phyloP scores from a whole-genome alignment of 1,284 basidiomycete genomes.

The Sanguinoderma infundibulare region DNA sequence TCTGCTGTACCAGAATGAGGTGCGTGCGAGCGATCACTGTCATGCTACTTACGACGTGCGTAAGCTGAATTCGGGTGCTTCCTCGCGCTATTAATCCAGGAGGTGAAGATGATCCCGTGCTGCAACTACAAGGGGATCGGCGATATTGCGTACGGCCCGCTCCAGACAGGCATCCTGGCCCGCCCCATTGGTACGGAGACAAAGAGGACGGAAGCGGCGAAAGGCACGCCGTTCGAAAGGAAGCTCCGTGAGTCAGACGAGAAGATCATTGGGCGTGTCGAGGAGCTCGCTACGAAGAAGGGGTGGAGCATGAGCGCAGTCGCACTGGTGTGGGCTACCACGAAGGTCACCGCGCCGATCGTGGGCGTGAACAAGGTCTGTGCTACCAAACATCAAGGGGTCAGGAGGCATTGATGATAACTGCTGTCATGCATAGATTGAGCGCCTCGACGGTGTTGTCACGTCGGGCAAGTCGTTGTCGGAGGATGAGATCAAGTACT shows the following conservation, averaged over 20 bases:
- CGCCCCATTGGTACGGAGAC: slow-evolving; percentile 40
- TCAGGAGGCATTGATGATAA: too few species aligned
- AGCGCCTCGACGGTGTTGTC: neutral
- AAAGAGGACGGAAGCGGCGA: slow-evolving; percentile 21
- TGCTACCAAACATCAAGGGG: too few species aligned
- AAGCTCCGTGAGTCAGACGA: slow-evolving; percentile 35
- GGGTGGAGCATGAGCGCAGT: slow-evolving; percentile 47
- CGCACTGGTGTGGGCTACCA: slow-evolving; percentile 42
- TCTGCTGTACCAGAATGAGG: slow-evolving; percentile 38
- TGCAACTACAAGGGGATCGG: slow-evolving; percentile 51
- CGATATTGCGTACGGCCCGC: slow-evolving; percentile 46
- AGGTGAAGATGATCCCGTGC: slow-evolving; percentile 52
- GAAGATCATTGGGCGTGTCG: slow-evolving; percentile 44
- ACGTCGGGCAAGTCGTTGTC: slow-evolving; percentile 21
- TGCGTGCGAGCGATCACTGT: neutral
- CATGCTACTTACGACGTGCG: neutral
- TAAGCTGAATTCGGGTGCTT: too few species aligned
- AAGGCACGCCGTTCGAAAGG: slow-evolving; percentile 36
- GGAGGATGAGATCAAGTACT: slow-evolving; percentile 25
- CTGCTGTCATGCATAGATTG: neutral
- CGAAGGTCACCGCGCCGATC: slow-evolving; percentile 45
- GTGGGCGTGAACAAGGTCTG: slow-evolving; percentile 37
- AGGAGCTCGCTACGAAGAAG: slow-evolving; percentile 43
- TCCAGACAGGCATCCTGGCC: slow-evolving; percentile 44
- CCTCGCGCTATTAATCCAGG: too few species aligned